Evolutionary conservation across 495 filamentous ascomycete genomes (phyloP).

Genomic region (Alectoria sarmentosa): DNA sequence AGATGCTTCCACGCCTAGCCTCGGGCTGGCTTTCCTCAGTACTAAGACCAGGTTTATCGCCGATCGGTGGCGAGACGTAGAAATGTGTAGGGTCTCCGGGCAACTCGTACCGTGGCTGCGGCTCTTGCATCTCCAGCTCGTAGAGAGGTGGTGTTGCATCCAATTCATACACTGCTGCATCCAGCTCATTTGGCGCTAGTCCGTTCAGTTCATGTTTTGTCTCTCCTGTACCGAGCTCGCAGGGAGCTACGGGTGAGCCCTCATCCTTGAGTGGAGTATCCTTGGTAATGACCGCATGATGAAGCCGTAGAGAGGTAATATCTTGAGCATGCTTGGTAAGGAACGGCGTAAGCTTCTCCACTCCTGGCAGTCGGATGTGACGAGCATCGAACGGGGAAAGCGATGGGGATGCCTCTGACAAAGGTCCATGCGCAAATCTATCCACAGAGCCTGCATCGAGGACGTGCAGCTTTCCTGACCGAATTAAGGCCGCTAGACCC

Average conservation of each 20-base stretch:
- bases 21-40: constrained; percentile 31
- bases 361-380: constrained; percentile 35
- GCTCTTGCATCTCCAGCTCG: constrained; percentile 39
- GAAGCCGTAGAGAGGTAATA: constrained; percentile 49
- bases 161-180: constrained; percentile 33
- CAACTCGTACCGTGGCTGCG: constrained; percentile 36
- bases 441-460: constrained; percentile 46
- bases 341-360: constrained; percentile 48
- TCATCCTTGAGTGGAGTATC: constrained; percentile 25
- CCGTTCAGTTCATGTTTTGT: constrained; percentile 15
- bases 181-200: constrained; percentile 11
- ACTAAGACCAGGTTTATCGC: constrained; percentile 15
- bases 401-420: constrained; percentile 21
- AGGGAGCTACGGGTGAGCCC: constrained; percentile 35
- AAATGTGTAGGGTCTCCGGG: constrained; percentile 34
- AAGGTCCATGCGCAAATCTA: constrained; percentile 26
- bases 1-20: constrained; percentile 36
- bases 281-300: constrained; percentile 50
- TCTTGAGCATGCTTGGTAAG: constrained; percentile 39
- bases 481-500: constrained; percentile 47
- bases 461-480: constrained; percentile 44
- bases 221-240: constrained; percentile 22
- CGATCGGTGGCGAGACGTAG: constrained; percentile 21
- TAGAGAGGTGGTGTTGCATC: constrained; percentile 37
- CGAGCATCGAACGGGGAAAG: constrained; percentile 21